Conservation (phyloP, 2,329 filamentous ascomycete species). For the Cordyceps tenuipes region DNA sequence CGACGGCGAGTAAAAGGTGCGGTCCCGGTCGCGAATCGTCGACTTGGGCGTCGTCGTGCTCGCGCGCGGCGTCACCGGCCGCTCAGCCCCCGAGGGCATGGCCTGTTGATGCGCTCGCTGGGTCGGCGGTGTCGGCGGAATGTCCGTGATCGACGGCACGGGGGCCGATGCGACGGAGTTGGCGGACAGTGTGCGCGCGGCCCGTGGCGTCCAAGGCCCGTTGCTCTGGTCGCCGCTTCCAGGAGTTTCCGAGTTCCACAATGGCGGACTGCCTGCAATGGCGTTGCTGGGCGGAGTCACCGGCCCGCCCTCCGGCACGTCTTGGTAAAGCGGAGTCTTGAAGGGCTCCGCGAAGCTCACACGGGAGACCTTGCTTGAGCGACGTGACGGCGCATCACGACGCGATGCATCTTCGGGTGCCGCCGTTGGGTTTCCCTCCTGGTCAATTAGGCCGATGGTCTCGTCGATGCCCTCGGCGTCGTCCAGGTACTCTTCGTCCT, state of each 20-base stretch:
- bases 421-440: slow-evolving; percentile 27
- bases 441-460: slow-evolving; percentile 50
- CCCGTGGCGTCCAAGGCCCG: slow-evolving; percentile 26
- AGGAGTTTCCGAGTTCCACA: background rate
- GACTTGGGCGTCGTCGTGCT: slow-evolving; percentile 22
- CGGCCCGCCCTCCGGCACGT: slow-evolving; percentile 25
- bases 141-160: slow-evolving; percentile 14
- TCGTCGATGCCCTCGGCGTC: slow-evolving; percentile 55
- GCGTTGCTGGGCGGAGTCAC: slow-evolving; percentile 22
- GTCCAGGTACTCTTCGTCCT: slow-evolving; percentile 42
- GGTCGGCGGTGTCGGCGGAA: slow-evolving; percentile 14
- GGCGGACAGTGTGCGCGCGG: slow-evolving; percentile 29
- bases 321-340: slow-evolving; percentile 29
- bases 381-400: slow-evolving; percentile 29
- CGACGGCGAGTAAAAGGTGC: slow-evolving; percentile 49
- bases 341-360: slow-evolving; percentile 32
- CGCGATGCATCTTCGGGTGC: slow-evolving; percentile 20
- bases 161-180: slow-evolving; percentile 20
- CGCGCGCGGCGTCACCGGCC: slow-evolving; percentile 22
- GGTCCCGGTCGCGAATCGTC: slow-evolving; percentile 26
- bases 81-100: slow-evolving; percentile 15
- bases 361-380: slow-evolving; percentile 40
- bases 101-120: background rate
- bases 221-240: slow-evolving; percentile 19
- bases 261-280: slow-evolving; percentile 13